These are phyloP conservation scores for Panus rudis DNA, from an alignment of 768 basidiomycete genomes.

Conservation along the genomic window DNA sequence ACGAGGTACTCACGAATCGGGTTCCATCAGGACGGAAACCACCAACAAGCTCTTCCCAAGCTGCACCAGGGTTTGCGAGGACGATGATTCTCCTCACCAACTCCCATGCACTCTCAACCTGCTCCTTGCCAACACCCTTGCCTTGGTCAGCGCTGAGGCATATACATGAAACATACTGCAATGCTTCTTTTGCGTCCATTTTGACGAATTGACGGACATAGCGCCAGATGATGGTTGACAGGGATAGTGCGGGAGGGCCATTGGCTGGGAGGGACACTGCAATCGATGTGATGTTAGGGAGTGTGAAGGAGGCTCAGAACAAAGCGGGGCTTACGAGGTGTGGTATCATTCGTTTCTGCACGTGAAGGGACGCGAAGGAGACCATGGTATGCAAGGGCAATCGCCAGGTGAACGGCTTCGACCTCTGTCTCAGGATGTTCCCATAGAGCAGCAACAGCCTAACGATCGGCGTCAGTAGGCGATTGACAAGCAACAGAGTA, in stretches of 20 bases:
- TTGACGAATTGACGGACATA: constrained; percentile 90
- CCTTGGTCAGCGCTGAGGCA: constrained; percentile 70
- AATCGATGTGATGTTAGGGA: neutral
- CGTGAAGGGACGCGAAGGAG: constrained; percentile 76
- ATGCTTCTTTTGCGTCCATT: constrained; percentile 87
- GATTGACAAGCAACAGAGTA: neutral
- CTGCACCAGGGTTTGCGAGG: constrained; percentile 66
- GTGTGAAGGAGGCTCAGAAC: neutral
- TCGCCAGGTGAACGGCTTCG: constrained; percentile 91
- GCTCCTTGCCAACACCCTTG: constrained; percentile 70
- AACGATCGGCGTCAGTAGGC: neutral
- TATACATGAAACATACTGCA: constrained; percentile 91
- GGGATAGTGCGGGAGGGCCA: constrained; percentile 65
- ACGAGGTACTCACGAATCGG: constrained; percentile 58
- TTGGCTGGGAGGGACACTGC: constrained; percentile 65
- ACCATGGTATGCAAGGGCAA: constrained; percentile 90
- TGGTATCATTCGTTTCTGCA: constrained; percentile 79
- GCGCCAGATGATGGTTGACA: constrained; percentile 84
- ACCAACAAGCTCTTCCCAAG: constrained; percentile 93
- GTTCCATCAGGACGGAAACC: constrained; percentile 85
- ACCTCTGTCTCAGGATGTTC: constrained; percentile 82
- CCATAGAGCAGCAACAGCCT: constrained; percentile 91
- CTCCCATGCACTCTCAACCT: constrained; percentile 77
- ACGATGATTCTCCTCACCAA: constrained; percentile 74
- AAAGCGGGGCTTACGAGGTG: constrained; percentile 50